Percentiles rank a stretch among this genome's conserved stretches.
Evolutionary conservation across 2,329 filamentous ascomycete species (phyloP).

Genomic region (Tothia fuscella): DNA sequence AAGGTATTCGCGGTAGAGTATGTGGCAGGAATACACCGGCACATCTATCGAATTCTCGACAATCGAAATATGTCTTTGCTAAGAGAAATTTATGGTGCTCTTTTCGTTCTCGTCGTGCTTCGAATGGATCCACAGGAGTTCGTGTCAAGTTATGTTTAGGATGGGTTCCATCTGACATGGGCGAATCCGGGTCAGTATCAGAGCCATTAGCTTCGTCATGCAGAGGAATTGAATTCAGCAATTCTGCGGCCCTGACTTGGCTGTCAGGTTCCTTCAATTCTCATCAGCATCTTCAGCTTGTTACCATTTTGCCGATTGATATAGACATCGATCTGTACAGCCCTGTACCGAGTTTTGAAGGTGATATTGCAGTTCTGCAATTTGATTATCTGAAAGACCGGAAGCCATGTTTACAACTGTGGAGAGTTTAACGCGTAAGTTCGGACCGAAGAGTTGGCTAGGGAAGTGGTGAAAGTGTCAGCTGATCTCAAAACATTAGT

Average conservation of each 20-base stretch:
- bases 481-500: too few relatives aligned
- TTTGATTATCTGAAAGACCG: constrained; percentile 28
- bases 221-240: constrained; percentile 66
- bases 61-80: constrained; percentile 91
- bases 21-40: constrained; percentile 80
- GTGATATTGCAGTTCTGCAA: constrained; percentile 53
- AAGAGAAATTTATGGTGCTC: constrained; percentile 78
- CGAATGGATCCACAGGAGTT: constrained; percentile 52
- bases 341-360: constrained; percentile 79
- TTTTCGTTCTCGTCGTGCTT: constrained; percentile 62
- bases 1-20: constrained; percentile 45
- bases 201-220: constrained; percentile 40
- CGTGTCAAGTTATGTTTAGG: too few relatives aligned
- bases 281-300: too few relatives aligned
- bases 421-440: neutral
- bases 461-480: too few relatives aligned
- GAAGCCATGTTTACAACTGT: neutral
- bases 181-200: constrained; percentile 47
- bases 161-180: too few relatives aligned
- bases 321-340: constrained; percentile 89
- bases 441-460: too few relatives aligned
- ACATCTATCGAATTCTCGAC: constrained; percentile 87
- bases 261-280: constrained; percentile 15
- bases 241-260: constrained; percentile 70
- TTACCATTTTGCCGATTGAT: constrained; percentile 94